Conservation (phyloP, 2,329 filamentous ascomycete species). For the Aotearoamyces nothofagi region DNA sequence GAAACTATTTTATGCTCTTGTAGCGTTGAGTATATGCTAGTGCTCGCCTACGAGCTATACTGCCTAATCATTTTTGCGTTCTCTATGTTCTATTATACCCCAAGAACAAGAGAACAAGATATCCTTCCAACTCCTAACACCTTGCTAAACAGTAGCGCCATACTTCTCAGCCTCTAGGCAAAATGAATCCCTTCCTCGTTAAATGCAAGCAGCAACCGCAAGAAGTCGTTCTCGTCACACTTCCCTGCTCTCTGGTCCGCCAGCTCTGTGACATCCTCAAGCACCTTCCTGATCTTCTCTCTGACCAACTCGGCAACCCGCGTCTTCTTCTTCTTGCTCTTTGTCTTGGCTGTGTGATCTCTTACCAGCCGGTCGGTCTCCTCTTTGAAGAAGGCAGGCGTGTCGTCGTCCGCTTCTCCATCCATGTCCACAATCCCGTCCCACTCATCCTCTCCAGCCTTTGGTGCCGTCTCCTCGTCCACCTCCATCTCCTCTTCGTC, state of each 20-base stretch:
- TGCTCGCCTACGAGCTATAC: too few species aligned
- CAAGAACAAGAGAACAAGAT: too few species aligned
- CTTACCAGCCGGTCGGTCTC: slow-evolving; percentile 22
- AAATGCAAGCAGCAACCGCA: slow-evolving; percentile 67
- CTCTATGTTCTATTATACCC: too few species aligned
- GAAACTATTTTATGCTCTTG: too few species aligned
- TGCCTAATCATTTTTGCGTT: too few species aligned
- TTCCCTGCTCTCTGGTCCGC: slow-evolving; percentile 70
- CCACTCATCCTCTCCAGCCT: slow-evolving; percentile 31
- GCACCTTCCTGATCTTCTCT: slow-evolving; percentile 71
- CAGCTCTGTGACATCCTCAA: slow-evolving; percentile 67
- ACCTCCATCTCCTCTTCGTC: slow-evolving; percentile 29
- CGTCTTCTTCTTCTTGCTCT: slow-evolving; percentile 60
- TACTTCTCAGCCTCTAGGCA: too few species aligned
- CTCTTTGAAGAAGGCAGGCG: slow-evolving; percentile 76
- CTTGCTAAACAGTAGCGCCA: too few species aligned
- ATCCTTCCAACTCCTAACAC: too few species aligned
- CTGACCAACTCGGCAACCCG: slow-evolving; percentile 71
- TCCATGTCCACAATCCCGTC: slow-evolving; percentile 35
- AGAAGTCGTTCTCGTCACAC: slow-evolving; percentile 86
- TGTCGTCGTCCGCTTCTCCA: slow-evolving; percentile 45
- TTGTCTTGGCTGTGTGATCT: slow-evolving; percentile 35
- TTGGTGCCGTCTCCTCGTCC: slow-evolving; percentile 26
- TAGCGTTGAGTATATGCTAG: too few species aligned
- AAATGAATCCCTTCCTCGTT: slow-evolving; percentile 93